Base-by-base conservation (phyloP, 202 grass and related monocot genomes). In the Musa balbisiana region DNA sequence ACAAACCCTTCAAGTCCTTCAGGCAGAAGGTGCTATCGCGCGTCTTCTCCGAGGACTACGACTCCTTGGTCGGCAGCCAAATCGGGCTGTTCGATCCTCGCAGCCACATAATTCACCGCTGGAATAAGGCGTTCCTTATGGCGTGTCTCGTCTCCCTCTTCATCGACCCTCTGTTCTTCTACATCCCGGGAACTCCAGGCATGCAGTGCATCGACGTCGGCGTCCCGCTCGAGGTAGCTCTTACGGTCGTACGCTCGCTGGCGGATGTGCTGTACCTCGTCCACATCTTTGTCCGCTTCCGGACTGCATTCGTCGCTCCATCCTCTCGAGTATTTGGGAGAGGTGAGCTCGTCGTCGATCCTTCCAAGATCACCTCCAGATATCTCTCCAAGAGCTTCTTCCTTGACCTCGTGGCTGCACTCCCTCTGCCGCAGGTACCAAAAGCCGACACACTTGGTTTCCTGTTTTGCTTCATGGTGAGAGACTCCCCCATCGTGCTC, bases 131-230 rank as follows among this genome's bases (percentile, higher is more conserved):
- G 50, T 94, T 98, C 86, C 87, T 94, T 8, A 51, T 88, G 3
- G 81, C 87, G 1, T 90, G 85, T 56, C 74, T 98, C 25, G 63
- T 87, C 10, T 94, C 94, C 0, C 91, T 98, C 60, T 98, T 98
- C 64, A 83, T 98, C 1, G 94, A 98, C 73, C 94, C 94, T 14
- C n/a, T 98, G 53, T 94, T 98, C 84, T 85, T 94, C 13, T 98
- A 92, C 87, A 74, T 98, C 14, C 89, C 91, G 0, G 85, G 81
- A 0, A 98, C 87, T 1, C 75, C n/a, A 72, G 79, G 81, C 53
- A 67, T 58, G 74, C 53, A 51, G 58, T 98, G 94, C 73, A 82
- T 92, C 51, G 79, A 94, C 62, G 83, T 89, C 78, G 70, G 81
- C 11, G 64, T 76, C 58, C 71, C 81, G 13, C 76, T 94, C 6